phyloP scores from a whole-genome alignment of 768 basidiomycete species.

The Mycena indigotica region DNA sequence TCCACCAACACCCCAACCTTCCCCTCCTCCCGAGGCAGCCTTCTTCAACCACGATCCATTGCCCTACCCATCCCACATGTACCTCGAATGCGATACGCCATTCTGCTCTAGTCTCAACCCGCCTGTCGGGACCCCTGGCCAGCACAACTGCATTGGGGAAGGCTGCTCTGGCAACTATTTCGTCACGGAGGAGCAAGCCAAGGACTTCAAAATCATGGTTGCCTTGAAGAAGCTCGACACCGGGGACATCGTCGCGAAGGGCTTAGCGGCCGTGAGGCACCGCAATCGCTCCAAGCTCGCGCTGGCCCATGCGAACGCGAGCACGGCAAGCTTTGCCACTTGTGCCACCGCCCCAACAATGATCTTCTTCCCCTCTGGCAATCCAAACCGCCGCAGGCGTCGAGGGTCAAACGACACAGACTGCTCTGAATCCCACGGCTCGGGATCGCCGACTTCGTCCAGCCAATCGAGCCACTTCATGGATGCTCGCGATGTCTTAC shows the following conservation, averaged over 20 bases:
- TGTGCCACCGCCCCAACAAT: neutral
- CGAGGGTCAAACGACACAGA: neutral
- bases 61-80: neutral
- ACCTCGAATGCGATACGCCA: neutral
- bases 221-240: neutral
- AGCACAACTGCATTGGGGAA: neutral
- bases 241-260: neutral
- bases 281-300: neutral
- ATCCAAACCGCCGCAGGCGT: neutral
- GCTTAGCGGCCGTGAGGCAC: neutral
- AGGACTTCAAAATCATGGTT: neutral
- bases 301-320: neutral
- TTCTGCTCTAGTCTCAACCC: neutral
- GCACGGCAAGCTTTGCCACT: neutral
- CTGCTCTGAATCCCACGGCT: neutral
- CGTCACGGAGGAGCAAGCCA: neutral
- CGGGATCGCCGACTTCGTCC: neutral
- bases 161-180: neutral
- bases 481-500: neutral
- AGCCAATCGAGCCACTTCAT: neutral
- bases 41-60: neutral
- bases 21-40: neutral
- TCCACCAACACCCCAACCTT: neutral
- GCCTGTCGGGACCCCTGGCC: neutral
- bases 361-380: neutral